A percentile compares a stretch with the other conserved stretches of the same genome.
These are phyloP conservation scores for Myxozyma kluyveri DNA, from an alignment of 805 yeast genomes.

Conservation along the genomic window DNA sequence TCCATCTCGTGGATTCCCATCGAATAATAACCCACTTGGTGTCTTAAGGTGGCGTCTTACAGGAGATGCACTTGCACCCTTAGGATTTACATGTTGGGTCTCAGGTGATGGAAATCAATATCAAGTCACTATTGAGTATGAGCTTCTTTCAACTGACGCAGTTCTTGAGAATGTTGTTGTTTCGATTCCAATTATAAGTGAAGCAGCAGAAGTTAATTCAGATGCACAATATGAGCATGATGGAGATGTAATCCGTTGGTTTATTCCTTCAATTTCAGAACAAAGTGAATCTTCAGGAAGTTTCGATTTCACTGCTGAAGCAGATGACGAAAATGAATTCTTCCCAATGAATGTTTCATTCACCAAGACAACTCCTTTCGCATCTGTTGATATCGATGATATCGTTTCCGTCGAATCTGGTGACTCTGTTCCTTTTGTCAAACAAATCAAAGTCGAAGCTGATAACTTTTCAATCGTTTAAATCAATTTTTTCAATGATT, in stretches of 20 bases:
- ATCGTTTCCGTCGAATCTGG: slow-evolving; percentile 48
- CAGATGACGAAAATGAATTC: slow-evolving; percentile 72
- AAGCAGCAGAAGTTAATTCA: slow-evolving; percentile 51
- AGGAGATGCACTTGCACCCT: slow-evolving; percentile 59
- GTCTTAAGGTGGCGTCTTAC: slow-evolving; percentile 88
- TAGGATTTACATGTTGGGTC: slow-evolving; percentile 83
- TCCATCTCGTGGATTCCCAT: slow-evolving; percentile 75
- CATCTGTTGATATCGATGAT: slow-evolving; percentile 61
- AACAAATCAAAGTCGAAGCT: slow-evolving; percentile 41
- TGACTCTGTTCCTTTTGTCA: slow-evolving; percentile 67
- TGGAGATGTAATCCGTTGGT: slow-evolving; percentile 71
- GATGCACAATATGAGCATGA: slow-evolving; percentile 44
- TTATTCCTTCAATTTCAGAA: slow-evolving; percentile 53
- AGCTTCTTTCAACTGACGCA: slow-evolving; percentile 52
- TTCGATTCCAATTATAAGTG: slow-evolving; percentile 65
- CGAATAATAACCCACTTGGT: slow-evolving; percentile 85
- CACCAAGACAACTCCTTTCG: slow-evolving; percentile 51
- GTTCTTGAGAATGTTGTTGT: slow-evolving; percentile 53
- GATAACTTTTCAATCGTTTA: slow-evolving; percentile 40
- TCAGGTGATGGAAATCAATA: slow-evolving; percentile 57
- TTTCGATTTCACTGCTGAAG: slow-evolving; percentile 74
- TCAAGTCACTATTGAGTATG: slow-evolving; percentile 86
- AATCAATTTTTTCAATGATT: too few relatives aligned
- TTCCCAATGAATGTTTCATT: slow-evolving; percentile 84
- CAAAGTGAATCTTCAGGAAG: slow-evolving; percentile 58